phyloP scores from a whole-genome alignment of 148 eudicot species.

The Vaccinium macrocarpon region DNA sequence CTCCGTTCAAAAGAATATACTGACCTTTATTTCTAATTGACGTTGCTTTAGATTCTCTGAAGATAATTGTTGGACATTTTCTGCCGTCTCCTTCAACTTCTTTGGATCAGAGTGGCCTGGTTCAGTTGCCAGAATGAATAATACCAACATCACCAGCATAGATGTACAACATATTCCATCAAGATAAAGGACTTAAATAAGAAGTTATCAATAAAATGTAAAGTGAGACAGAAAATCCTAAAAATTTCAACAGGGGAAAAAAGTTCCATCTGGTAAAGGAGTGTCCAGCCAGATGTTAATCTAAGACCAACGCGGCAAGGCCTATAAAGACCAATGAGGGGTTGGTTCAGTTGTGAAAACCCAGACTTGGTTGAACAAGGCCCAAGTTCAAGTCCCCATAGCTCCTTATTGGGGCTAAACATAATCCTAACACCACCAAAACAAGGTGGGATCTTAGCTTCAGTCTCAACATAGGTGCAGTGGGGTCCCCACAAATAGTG shows the following conservation, averaged over 20 bases:
- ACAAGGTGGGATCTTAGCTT: neutral
- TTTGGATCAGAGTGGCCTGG: conserved; percentile 91
- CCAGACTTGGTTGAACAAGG: neutral
- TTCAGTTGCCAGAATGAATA: conserved; percentile 16
- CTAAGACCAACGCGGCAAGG: neutral
- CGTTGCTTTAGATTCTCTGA: conserved; percentile 65
- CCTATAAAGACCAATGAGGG: neutral
- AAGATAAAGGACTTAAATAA: neutral
- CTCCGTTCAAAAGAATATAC: neutral
- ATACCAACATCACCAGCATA: neutral
- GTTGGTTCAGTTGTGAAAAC: neutral
- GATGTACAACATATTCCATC: neutral
- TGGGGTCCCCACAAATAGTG: neutral
- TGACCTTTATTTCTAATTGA: conserved; percentile 74
- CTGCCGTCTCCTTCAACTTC: conserved; percentile 68
- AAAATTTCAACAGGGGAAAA: neutral
- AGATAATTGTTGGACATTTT: conserved; percentile 56
- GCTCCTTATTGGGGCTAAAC: neutral
- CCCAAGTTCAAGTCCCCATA: neutral
- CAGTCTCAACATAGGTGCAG: neutral
- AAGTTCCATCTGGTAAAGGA: neutral
- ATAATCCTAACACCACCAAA: neutral
- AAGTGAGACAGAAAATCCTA: neutral
- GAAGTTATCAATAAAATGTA: neutral
- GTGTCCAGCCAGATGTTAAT: neutral